phyloP scores from a whole-genome alignment of 805 yeast species.

The Saccharomyces paradoxus region DNA sequence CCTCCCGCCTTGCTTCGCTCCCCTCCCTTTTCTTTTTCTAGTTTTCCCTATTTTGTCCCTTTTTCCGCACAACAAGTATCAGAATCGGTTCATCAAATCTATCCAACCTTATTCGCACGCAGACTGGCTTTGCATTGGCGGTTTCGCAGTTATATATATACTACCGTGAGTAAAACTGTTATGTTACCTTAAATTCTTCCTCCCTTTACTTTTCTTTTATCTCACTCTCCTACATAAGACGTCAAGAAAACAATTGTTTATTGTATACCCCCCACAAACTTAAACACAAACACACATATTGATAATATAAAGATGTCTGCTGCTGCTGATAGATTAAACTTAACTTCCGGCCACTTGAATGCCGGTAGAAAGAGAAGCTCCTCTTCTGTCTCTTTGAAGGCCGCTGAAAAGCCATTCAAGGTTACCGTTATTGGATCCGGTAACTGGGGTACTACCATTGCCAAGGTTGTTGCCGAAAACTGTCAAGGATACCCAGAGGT shows the following conservation, averaged over 20 bases:
- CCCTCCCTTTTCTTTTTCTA: not conserved
- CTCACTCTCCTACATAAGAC: not conserved
- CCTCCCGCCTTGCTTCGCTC: not conserved
- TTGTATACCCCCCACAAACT: not conserved
- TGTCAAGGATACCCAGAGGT: conserved; percentile 60
- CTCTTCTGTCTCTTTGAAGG: conserved; percentile 6
- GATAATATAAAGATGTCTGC: conserved; percentile 13
- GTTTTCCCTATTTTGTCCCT: not conserved
- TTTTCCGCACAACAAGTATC: not conserved
- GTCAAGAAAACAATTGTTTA: not conserved
- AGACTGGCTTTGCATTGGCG: not conserved
- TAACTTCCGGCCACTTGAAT: conserved; percentile 23
- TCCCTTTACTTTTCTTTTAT: not conserved
- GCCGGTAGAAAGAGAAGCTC: conserved; percentile 16
- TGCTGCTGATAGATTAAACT: conserved; percentile 28
- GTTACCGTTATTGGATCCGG: conserved; percentile 89
- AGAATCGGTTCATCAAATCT: not conserved
- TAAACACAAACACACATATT: not conserved
- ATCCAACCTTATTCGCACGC: not conserved
- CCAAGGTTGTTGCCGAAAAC: conserved; percentile 90
- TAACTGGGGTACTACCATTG: conserved; percentile 97
- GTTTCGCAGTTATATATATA: not conserved
- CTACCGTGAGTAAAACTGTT: not conserved
- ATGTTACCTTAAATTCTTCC: not conserved
- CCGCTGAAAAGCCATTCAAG: conserved; percentile 36